Evolutionary conservation across 139 green algal genomes (phyloP), one percentile per base, ranked within the genome.

Genomic region (Trebouxia sp.): DNA sequence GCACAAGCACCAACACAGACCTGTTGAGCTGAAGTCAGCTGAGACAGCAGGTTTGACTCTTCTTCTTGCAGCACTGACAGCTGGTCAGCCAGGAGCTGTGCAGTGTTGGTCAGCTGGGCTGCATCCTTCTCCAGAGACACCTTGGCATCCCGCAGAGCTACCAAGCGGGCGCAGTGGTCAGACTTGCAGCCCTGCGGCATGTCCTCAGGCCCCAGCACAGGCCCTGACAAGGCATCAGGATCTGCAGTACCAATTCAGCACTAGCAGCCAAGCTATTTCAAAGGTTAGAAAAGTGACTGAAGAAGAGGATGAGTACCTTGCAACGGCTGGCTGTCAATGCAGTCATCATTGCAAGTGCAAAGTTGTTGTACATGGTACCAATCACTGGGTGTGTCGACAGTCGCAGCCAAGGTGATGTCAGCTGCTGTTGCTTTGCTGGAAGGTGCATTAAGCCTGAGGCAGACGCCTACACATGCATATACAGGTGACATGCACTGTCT

Each of bases 21-120:
- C 69, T 55, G 41, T n/a, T 53, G 12, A 39, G 39, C n/a, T 41
- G 41, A 26, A 39, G 24, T 39, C 7, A 51, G 43, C 41, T 77
- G 22, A 22, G 43, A n/a, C 5, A 14, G 22, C 12, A 51, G 42
- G 69, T 22, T 20, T 0, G 69, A 22, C 28, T 51, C 11, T 24
- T 53, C 43, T 28, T 35, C 69, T 77, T 77, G 69, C 41, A 77
- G 22, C 69, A 77, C 41, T 39, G n/a, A 24, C 41, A 56, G 69
- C 69, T 77, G 69, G 26, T 77, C 69, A 51, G 39, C 22, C 69
- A 77, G 69, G 22, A 77, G 41, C 38, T 51, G 41, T 35, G 15
- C 20, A 38, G 42, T 53, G 38, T 56, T 77, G 8, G 17, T 20
- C 24, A 56, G 69, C 69, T 77, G 69, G 1, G 69, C 69, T 41